Evolutionary conservation across 2,329 filamentous ascomycete species (phyloP).

Genomic region (Fusarium nygamai): DNA sequence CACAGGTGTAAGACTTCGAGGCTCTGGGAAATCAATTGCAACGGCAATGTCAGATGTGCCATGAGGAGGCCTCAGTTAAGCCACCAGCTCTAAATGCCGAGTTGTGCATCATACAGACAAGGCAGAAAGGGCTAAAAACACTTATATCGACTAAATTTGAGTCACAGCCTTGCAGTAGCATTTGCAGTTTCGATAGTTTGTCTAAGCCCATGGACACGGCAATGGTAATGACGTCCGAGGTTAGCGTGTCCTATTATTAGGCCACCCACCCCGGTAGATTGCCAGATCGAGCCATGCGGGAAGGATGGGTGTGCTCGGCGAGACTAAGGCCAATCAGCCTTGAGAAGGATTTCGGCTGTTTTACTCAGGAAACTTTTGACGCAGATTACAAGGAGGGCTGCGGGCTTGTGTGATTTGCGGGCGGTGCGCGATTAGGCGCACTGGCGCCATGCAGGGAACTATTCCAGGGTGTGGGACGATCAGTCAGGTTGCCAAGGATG

Average conservation of each 20-base stretch:
- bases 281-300: constrained; percentile 25
- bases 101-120: constrained; percentile 20
- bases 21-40: neutral
- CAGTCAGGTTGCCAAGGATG: constrained; percentile 11
- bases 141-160: constrained; percentile 2
- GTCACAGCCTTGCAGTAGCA: constrained; percentile 38
- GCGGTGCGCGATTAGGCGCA: constrained; percentile 41
- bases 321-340: constrained; percentile 22
- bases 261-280: constrained; percentile 15
- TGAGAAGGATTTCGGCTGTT: constrained; percentile 21
- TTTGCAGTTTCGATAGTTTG: constrained; percentile 18
- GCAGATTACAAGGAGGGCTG: constrained; percentile 27
- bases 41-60: neutral
- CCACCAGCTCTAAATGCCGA: neutral
- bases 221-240: constrained; percentile 8
- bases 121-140: constrained; percentile 31
- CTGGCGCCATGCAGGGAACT: constrained; percentile 37
- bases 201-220: constrained; percentile 7
- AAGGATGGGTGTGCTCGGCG: constrained; percentile 8
- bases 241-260: constrained; percentile 37
- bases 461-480: constrained; percentile 25
- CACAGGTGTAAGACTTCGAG: neutral
- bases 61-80: constrained; percentile 37
- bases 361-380: constrained; percentile 10
- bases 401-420: constrained; percentile 35